Conservation (phyloP, 352 stramenopile species). For the Elongisporangium prolatum region DNA sequence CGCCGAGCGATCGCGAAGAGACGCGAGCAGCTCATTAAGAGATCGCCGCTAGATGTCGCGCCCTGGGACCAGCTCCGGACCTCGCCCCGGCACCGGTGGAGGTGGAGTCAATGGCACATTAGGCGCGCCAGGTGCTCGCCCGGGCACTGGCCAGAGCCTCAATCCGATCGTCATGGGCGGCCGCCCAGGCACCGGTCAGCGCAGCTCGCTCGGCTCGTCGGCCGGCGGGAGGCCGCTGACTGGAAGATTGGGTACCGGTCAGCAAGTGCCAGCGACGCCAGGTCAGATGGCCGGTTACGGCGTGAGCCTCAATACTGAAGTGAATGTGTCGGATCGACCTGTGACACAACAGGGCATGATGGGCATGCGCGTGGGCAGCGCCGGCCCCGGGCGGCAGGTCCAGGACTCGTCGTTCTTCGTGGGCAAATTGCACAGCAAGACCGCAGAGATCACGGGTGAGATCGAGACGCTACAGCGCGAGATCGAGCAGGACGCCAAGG, state of each 20-base stretch:
- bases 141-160: slow-evolving; percentile 52
- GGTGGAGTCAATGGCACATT: slow-evolving; percentile 15
- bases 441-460: slow-evolving; percentile 79
- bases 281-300: slow-evolving; percentile 65
- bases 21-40: neutral
- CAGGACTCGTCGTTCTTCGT: slow-evolving; percentile 90
- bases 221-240: slow-evolving; percentile 48
- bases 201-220: slow-evolving; percentile 36
- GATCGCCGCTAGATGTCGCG: slow-evolving; percentile 12
- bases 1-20: neutral
- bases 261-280: slow-evolving; percentile 52
- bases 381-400: slow-evolving; percentile 70
- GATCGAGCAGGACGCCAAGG: slow-evolving; percentile 79
- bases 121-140: slow-evolving; percentile 22
- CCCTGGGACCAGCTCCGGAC: slow-evolving; percentile 48
- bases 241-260: slow-evolving; percentile 46
- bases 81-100: slow-evolving; percentile 49
- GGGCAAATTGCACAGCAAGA: slow-evolving; percentile 88
- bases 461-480: slow-evolving; percentile 79
- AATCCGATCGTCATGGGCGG: slow-evolving; percentile 46
- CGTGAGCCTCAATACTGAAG: slow-evolving; percentile 86
- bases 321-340: slow-evolving; percentile 88
- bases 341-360: slow-evolving; percentile 93
- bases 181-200: slow-evolving; percentile 54
- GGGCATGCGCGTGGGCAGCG: slow-evolving; percentile 81